These are phyloP conservation scores for Gossypioides kirkii DNA, from an alignment of 345 rosid genomes.

Conservation along the genomic window DNA sequence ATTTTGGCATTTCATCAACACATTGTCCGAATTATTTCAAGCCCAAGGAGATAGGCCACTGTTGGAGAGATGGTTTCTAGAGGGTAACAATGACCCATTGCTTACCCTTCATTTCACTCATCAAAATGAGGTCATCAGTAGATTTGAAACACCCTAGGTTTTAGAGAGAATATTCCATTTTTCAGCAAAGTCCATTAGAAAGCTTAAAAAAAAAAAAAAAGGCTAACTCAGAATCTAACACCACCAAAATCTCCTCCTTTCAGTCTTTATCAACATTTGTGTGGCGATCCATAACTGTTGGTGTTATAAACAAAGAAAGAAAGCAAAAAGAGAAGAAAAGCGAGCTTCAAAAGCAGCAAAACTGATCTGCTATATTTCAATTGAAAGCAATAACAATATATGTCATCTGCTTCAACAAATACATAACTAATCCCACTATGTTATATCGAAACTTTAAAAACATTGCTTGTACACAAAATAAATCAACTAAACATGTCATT, in stretches of 20 bases:
- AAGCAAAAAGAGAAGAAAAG: too few species aligned
- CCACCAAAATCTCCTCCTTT: slow-evolving; percentile 66
- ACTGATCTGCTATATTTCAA: too few species aligned
- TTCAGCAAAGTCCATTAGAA: slow-evolving; percentile 44
- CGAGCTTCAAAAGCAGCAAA: too few species aligned
- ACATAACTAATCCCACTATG: too few species aligned
- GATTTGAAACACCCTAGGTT: slow-evolving; percentile 39
- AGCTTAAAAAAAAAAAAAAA: slow-evolving; percentile 49
- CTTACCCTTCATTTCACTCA: slow-evolving; percentile 45
- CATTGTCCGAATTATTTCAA: slow-evolving; percentile 61
- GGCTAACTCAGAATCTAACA: slow-evolving; percentile 39
- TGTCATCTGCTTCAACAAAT: too few species aligned
- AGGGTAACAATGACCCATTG: slow-evolving; percentile 32
- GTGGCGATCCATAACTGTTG: slow-evolving; percentile 67
- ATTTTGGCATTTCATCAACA: slow-evolving; percentile 60
- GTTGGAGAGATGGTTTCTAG: slow-evolving; percentile 50
- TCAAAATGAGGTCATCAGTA: slow-evolving; percentile 39
- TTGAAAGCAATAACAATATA: too few species aligned
- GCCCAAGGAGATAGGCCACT: slow-evolving; percentile 35
- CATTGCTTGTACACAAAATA: too few species aligned
- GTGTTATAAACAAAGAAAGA: too few species aligned
- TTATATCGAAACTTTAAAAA: too few species aligned
- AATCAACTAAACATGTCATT: too few species aligned
- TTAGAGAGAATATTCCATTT: slow-evolving; percentile 59
- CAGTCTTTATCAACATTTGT: slow-evolving; percentile 57